Evolutionary conservation across 305 asterid species (phyloP), one percentile per base, ranked within the genome.

Genomic region (Rubia tinctorum): DNA sequence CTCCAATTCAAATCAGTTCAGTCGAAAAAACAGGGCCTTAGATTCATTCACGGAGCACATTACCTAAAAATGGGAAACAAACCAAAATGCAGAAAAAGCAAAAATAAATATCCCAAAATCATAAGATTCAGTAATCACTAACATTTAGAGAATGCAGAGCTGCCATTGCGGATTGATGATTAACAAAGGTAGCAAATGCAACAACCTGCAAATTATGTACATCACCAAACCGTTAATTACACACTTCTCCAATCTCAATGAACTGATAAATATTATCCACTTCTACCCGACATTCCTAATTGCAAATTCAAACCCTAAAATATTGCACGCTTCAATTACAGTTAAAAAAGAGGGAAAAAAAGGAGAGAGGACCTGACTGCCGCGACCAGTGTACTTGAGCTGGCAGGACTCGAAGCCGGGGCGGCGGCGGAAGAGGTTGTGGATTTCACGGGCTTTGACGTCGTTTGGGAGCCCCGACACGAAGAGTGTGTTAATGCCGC

Each of bases 391-490:
- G 83, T 95, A 95, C 63, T 95, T 95, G 80, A 95, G 98, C 88
- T 95, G 99, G 84, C 91, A 92, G 58, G 85, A 89, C 71, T 90
- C 96, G 73, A 95, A 95, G 18, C 99, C 99, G 9, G 86, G 91
- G 8, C 96, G 93, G 64, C 96, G 92, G 73, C 99, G 94, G 82
- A 95, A 95, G 66, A 95, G 97, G 75, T 95, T 95, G 90, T 95
- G 99, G 82, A 95, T 95, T 85, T 95, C 99, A 70, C 99, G 99
- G 76, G 99, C 96, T 86, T 88, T 92, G 76, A 95, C 93, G 84
- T 95, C 99, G 85, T 95, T 98, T 27, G 99, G 99, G 47, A 95
- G 91, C 37, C 99, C 99, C 53, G 98, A 92, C 71, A 95, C 92
- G 81, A 92, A 95, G 0, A 95, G 88, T 22, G 99, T 92, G 78